Evolutionary conservation across 2,329 filamentous ascomycete genomes (phyloP).

Genomic region (Mycosphaerella arachidis): DNA sequence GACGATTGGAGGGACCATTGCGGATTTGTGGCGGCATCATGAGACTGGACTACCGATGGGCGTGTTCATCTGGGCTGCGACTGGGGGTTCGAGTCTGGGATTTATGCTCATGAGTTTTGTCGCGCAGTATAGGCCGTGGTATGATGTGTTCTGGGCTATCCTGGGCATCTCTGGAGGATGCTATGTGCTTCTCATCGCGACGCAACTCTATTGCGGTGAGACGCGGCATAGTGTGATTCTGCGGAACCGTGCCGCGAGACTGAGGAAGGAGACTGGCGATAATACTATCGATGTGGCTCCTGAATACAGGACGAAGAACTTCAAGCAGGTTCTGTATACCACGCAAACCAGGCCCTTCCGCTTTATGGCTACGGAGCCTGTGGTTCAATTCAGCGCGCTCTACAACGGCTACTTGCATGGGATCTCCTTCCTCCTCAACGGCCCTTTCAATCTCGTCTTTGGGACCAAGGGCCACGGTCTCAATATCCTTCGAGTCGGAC

Average conservation of each 20-base stretch:
- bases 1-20: conserved; percentile 41
- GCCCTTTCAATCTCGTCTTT: conserved; percentile 47
- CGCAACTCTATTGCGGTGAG: conserved; percentile 6
- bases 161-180: conserved; percentile 12
- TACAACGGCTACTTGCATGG: conserved; percentile 52
- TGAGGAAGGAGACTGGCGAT: conserved; percentile 10
- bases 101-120: conserved; percentile 39
- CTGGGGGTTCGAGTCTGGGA: conserved; percentile 40
- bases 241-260: conserved; percentile 21
- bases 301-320: conserved; percentile 2
- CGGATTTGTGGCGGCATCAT: conserved; percentile 45
- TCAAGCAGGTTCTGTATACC: conserved; percentile 5
- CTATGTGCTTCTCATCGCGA: conserved; percentile 6
- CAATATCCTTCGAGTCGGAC: conserved; percentile 8
- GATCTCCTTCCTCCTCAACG: conserved; percentile 46
- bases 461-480: conserved; percentile 36
- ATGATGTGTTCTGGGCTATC: conserved; percentile 13
- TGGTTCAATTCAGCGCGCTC: conserved; percentile 39
- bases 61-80: conserved; percentile 40
- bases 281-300: conserved; percentile 7
- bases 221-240: conserved; percentile 23
- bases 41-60: conserved; percentile 41
- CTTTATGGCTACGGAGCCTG: conserved; percentile 13
- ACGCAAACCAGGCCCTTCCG: conserved; percentile 8
- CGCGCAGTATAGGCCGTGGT: conserved; percentile 12